Base-by-base conservation (phyloP, 352 stramenopile species). In the Plasmopara viticola region DNA sequence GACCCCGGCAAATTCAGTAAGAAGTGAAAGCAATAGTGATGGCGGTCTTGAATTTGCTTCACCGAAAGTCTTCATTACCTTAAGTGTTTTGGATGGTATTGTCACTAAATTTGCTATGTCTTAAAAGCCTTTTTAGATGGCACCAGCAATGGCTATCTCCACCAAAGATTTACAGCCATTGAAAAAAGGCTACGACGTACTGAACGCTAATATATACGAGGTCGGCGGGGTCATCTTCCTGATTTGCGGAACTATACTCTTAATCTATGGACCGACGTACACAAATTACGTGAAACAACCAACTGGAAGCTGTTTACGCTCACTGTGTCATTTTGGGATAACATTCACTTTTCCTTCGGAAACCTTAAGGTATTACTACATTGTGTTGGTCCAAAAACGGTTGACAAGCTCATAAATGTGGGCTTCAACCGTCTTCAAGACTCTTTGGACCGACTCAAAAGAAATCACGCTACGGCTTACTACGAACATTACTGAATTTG, bases 351-450 rank as follows among this genome's bases (percentile, higher is more conserved):
- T 35, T 6, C 31, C 7, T 35, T 35, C 10, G 31, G 4, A 4
- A 5, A 5, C 7, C 10, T 35, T 8, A 35, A 35, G 31, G 31
- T 4, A 2, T 4, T 4, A 2, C 5, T 35, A 35, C 31, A 4
- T 12, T 12, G 31, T 35, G 31, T 35, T 5, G 5, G 31, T 35
- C 6, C 31, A 35, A 4, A 35, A 12, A 41, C 35, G 37, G 37
- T 20, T 12, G 37, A 41, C 2, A 41, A 17, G 37, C 8, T 41
- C 9, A 41, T 41, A 1, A 9, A 17, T 1, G 37, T 43, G 7
- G 44, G 44, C 9, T 48, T 49, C n/a, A 45, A 41, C n/a, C 30
- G 38, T 0, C 35, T 50, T 25, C 44, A 49, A 28, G 53, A 60
- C 30, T 49, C 46, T 45, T 29, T 60, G 18, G 13, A 50, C 25